Percentiles rank a stretch among this genome's conserved stretches.
Conservation (phyloP, 2,329 filamentous ascomycete genomes). For the Periglandula ipomoeae region DNA sequence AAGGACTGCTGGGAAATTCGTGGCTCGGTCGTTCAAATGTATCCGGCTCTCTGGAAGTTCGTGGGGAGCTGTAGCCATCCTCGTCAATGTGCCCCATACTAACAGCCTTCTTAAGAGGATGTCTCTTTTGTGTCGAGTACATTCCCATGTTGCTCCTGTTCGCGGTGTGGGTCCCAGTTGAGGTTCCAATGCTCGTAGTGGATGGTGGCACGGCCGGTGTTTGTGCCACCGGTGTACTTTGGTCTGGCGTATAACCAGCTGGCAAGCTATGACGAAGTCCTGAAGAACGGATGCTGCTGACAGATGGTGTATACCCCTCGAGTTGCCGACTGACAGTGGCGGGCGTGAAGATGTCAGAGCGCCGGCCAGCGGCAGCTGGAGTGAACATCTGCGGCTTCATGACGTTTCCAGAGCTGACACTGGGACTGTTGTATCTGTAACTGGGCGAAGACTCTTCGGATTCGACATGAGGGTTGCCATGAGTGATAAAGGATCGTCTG, state of each 20-base stretch:
- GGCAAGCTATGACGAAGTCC: conserved; percentile 26
- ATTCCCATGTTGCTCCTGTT: conserved; percentile 72
- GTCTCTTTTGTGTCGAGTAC: conserved; percentile 69
- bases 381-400: conserved; percentile 35
- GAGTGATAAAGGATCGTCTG: conserved; percentile 68
- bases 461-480: conserved; percentile 73
- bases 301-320: conserved; percentile 25
- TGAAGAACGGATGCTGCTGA: conserved; percentile 19
- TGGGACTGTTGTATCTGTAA: conserved; percentile 8
- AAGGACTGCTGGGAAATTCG: conserved; percentile 30
- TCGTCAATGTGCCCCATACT: conserved; percentile 50
- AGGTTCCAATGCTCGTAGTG: conserved; percentile 11
- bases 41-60: conserved; percentile 54
- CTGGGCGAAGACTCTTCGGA: conserved; percentile 41
- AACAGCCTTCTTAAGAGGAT: conserved; percentile 70
- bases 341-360: conserved; percentile 20
- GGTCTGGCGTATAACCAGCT: conserved; percentile 15
- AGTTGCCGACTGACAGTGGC: conserved; percentile 7
- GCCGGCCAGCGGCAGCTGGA: conserved; percentile 24
- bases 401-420: conserved; percentile 17
- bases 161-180: conserved; percentile 18
- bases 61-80: conserved; percentile 35
- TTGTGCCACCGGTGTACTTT: not conserved
- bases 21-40: conserved; percentile 41
- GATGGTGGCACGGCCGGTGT: conserved; percentile 17